These are phyloP conservation scores for Calonectria pseudoturangicola DNA, from an alignment of 2,329 filamentous ascomycete species.

Conservation along the genomic window DNA sequence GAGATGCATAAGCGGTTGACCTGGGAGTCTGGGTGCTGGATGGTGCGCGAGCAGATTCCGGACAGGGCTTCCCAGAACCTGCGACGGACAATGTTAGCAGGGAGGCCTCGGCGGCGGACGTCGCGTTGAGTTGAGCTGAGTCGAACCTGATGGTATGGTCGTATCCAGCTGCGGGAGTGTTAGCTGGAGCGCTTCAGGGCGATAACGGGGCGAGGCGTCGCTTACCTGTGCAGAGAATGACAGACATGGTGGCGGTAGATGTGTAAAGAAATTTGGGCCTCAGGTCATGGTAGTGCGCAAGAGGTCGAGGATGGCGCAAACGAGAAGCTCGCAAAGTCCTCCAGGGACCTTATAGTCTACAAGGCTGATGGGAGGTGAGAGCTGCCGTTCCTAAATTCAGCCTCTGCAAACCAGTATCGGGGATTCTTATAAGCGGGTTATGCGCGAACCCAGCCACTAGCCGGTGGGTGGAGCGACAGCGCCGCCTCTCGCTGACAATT, in stretches of 20 bases:
- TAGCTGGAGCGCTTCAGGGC: constrained; percentile 43
- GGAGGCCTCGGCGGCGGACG: constrained; percentile 5
- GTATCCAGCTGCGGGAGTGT: constrained; percentile 70
- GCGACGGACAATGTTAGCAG: constrained; percentile 45
- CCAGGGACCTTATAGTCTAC: constrained; percentile 43
- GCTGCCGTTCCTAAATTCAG: constrained; percentile 48
- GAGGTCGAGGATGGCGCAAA: constrained; percentile 7
- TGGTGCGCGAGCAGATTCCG: constrained; percentile 97
- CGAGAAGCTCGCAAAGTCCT: constrained; percentile 38
- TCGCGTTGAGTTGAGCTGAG: constrained; percentile 37
- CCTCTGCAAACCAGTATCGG: constrained; percentile 35
- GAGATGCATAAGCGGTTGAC: constrained; percentile 99
- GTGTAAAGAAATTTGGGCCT: constrained; percentile 42
- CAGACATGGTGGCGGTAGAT: constrained; percentile 68
- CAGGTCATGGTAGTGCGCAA: constrained; percentile 52
- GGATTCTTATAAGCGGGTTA: constrained; percentile 36
- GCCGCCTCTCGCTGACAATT: too few relatives aligned
- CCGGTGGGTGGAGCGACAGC: neutral
- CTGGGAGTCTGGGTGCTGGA: constrained; percentile 98
- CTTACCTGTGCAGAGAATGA: constrained; percentile 78
- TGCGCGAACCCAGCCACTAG: neutral
- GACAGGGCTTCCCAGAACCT: constrained; percentile 99
- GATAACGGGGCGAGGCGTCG: constrained; percentile 23
- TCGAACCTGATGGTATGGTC: constrained; percentile 77
- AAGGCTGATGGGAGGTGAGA: constrained; percentile 36